Conservation (phyloP, 2,329 filamentous ascomycete genomes). For the Pyrenophora seminiperda region DNA sequence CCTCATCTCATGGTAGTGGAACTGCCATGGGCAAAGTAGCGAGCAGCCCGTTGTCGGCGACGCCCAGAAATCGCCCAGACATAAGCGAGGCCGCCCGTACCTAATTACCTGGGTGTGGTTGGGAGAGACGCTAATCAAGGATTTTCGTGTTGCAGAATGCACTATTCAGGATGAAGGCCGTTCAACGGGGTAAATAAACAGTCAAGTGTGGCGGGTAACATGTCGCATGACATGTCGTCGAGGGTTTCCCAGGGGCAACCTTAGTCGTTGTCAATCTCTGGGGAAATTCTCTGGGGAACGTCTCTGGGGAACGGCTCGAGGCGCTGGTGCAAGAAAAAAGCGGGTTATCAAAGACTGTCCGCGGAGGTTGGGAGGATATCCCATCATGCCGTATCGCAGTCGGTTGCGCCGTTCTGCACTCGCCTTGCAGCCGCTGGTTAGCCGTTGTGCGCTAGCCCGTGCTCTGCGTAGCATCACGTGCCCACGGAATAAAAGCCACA, state of each 20-base stretch:
- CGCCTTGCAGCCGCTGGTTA: slow-evolving; percentile 1
- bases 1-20: slow-evolving; percentile 3
- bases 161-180: slow-evolving; percentile 1
- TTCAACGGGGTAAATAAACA: background rate
- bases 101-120: background rate
- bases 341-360: slow-evolving; percentile 2
- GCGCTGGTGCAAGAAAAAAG: slow-evolving; percentile 11
- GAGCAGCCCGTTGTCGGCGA: slow-evolving; percentile 8
- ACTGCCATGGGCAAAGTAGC: slow-evolving; percentile 6
- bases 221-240: slow-evolving; percentile 3
- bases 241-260: slow-evolving; percentile 7
- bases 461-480: slow-evolving; percentile 6
- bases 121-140: slow-evolving; percentile 7
- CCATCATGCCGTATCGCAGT: too few relatives aligned
- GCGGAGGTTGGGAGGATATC: background rate
- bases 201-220: background rate
- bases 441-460: slow-evolving; percentile 6
- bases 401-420: background rate
- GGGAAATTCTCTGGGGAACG: slow-evolving; percentile 8
- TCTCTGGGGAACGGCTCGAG: slow-evolving; percentile 7
- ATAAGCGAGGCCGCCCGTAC: slow-evolving; percentile 10
- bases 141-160: slow-evolving; percentile 3
- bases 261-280: slow-evolving; percentile 8
- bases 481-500: background rate
- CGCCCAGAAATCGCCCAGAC: slow-evolving; percentile 10